phyloP scores from a whole-genome alignment of 441 rosid genomes.

The Flueggea neowawraea region DNA sequence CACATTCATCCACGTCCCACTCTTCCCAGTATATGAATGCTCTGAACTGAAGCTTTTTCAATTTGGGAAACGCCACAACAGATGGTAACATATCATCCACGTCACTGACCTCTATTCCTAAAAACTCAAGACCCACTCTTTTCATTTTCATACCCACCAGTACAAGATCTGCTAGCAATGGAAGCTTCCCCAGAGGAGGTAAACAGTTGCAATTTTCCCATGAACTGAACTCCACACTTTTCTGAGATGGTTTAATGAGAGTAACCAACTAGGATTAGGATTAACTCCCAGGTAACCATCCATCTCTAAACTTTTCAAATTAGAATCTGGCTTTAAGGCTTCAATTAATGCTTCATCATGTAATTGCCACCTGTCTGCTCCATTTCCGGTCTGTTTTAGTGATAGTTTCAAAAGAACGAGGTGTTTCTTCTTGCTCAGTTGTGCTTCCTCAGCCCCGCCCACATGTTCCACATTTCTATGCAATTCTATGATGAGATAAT shows the following conservation, averaged over 20 bases:
- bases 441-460: no score
- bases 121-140: constrained; percentile 10
- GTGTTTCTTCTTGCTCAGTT: constrained; percentile 10
- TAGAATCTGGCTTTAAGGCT: constrained; percentile 12
- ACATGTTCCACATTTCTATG: constrained; percentile 4
- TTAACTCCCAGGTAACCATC: background rate
- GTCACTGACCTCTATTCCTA: constrained; percentile 2
- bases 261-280: constrained; percentile 5
- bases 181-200: constrained; percentile 21
- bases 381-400: no score
- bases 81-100: background rate
- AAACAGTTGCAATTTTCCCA: constrained; percentile 4
- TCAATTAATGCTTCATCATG: constrained; percentile 11
- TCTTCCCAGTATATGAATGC: constrained; percentile 10
- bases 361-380: background rate
- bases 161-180: constrained; percentile 5
- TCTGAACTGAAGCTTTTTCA: background rate
- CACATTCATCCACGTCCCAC: constrained; percentile 3
- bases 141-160: background rate
- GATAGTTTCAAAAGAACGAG: no score
- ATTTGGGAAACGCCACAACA: constrained; percentile 11
- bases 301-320: constrained; percentile 1
- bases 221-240: background rate
- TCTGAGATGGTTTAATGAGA: constrained; percentile 3
- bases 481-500: background rate